phyloP scores from a whole-genome alignment of 768 basidiomycete genomes.

The Suillus subalutaceus region DNA sequence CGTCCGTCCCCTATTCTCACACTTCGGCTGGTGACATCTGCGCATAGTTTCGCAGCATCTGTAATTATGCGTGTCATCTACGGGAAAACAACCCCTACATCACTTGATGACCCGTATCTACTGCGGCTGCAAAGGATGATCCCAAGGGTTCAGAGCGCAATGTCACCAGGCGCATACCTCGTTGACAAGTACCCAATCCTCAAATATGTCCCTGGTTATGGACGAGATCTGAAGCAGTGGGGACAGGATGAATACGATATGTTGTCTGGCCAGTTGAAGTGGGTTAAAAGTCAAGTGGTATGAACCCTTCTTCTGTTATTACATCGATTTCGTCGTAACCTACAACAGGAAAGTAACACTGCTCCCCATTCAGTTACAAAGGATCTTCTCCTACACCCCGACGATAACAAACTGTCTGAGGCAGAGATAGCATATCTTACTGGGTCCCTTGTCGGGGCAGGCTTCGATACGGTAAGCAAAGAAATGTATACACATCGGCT shows the following conservation, averaged over 20 bases:
- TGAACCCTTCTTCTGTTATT: conserved; percentile 13
- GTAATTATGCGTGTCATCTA: conserved; percentile 32
- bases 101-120: conserved; percentile 24
- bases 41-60: conserved; percentile 29
- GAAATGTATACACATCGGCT: background rate
- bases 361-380: conserved; percentile 47
- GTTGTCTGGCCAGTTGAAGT: conserved; percentile 49
- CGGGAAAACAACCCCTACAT: conserved; percentile 26
- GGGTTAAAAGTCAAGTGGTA: conserved; percentile 49
- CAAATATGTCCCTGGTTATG: conserved; percentile 58
- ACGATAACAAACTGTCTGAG: conserved; percentile 50
- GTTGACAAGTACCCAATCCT: conserved; percentile 40
- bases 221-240: conserved; percentile 53
- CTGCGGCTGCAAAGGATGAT: conserved; percentile 33
- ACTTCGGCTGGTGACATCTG: background rate
- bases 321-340: conserved; percentile 24
- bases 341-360: conserved; percentile 14
- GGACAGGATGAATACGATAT: conserved; percentile 55
- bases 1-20: conserved; percentile 37
- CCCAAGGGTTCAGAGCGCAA: conserved; percentile 32
- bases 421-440: conserved; percentile 60
- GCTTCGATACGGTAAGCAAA: conserved; percentile 51
- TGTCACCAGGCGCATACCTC: conserved; percentile 35
- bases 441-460: conserved; percentile 65
- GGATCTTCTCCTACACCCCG: conserved; percentile 50